Conservation (phyloP, 1,284 basidiomycete genomes). For the Pyrrhoderma noxium region DNA sequence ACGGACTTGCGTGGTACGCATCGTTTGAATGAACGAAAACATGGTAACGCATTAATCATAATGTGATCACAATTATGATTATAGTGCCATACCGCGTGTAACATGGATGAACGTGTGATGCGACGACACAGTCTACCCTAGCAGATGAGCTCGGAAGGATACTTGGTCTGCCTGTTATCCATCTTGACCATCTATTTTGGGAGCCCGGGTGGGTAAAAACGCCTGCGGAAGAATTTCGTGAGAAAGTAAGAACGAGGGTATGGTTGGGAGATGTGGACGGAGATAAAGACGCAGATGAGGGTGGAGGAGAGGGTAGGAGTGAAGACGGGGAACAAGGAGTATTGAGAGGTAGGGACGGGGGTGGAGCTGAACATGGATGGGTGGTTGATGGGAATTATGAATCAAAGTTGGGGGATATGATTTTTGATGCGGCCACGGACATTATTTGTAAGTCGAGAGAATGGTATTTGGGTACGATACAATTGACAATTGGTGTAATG, state of each 20-base stretch:
- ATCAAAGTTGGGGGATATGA: conserved; percentile 22
- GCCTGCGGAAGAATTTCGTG: conserved; percentile 32
- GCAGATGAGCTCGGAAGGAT: conserved; percentile 36
- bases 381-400: conserved; percentile 43
- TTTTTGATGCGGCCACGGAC: conserved; percentile 42
- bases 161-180: conserved; percentile 38
- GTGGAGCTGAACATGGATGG: conserved; percentile 36
- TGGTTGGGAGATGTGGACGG: no score
- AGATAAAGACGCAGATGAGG: no score
- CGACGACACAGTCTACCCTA: conserved; percentile 51
- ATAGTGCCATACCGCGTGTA: no score
- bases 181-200: conserved; percentile 42
- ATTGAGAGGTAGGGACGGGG: conserved; percentile 8
- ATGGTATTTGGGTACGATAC: no score
- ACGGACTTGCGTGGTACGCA: no score
- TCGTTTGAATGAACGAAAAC: no score
- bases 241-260: conserved; percentile 25
- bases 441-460: conserved; percentile 51
- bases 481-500: no score
- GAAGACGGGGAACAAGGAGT: no score
- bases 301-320: no score
- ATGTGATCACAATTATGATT: no score
- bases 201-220: conserved; percentile 39
- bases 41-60: no score
- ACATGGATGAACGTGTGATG: no score